These are phyloP conservation scores for Evernia prunastri DNA, from an alignment of 495 filamentous ascomycete genomes.

Conservation along the genomic window DNA sequence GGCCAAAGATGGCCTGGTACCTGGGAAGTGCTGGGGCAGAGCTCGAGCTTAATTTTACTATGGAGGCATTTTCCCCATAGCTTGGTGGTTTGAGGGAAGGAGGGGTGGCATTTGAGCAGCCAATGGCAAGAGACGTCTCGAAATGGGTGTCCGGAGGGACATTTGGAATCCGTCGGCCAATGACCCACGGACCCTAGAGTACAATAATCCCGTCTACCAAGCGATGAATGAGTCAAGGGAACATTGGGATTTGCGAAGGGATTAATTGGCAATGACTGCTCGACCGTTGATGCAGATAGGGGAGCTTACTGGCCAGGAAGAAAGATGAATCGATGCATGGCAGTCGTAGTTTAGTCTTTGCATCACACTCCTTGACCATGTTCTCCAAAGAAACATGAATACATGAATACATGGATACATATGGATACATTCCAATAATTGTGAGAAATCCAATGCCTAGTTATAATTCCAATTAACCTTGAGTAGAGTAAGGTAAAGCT, in stretches of 20 bases:
- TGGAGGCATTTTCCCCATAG: not conserved
- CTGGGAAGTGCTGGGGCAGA: not conserved
- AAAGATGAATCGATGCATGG: too few species aligned
- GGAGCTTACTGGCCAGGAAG: not conserved
- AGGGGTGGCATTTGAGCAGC: not conserved
- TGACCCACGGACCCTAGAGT: too few species aligned
- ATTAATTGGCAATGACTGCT: not conserved
- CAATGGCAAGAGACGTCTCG: not conserved
- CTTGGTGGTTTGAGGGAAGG: not conserved
- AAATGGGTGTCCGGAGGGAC: not conserved
- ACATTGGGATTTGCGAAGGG: not conserved
- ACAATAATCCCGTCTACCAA: not conserved
- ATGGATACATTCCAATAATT: too few species aligned
- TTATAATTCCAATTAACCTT: too few species aligned
- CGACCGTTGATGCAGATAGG: not conserved
- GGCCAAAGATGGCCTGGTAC: not conserved
- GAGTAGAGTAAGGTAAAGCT: too few species aligned
- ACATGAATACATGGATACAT: too few species aligned
- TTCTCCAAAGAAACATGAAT: not conserved
- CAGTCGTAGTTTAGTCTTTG: too few species aligned
- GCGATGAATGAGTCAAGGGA: not conserved
- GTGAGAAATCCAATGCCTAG: too few species aligned
- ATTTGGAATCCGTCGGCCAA: not conserved
- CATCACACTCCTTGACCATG: too few species aligned
- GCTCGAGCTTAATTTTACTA: not conserved